phyloP scores from a whole-genome alignment of 306 rosid genomes.

The Urtica urens region DNA sequence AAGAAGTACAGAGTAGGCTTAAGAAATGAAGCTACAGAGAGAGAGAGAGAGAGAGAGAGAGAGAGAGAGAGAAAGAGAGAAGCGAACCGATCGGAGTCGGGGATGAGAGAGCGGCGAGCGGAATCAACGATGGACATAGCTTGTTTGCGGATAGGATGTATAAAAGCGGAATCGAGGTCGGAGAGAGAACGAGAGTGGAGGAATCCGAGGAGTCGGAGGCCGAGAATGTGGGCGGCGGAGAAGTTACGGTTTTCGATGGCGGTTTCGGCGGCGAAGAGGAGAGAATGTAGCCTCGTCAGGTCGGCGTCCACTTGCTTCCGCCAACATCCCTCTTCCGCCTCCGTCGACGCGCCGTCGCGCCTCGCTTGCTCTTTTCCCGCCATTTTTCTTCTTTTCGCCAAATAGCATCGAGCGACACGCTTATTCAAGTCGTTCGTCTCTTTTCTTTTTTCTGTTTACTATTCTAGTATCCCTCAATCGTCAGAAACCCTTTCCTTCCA shows the following conservation, averaged over 20 bases:
- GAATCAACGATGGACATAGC: slow-evolving; percentile 32
- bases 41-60: too few species aligned
- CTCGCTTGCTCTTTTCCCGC: slow-evolving; percentile 42
- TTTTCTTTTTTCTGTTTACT: too few species aligned
- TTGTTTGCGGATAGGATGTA: slow-evolving; percentile 54
- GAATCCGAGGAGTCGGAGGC: slow-evolving; percentile 78
- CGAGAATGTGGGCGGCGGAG: slow-evolving; percentile 47
- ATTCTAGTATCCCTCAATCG: too few species aligned
- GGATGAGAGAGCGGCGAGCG: slow-evolving; percentile 45
- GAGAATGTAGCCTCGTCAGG: slow-evolving; percentile 67
- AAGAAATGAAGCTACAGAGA: too few species aligned
- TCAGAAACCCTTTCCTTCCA: too few species aligned
- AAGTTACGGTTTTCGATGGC: slow-evolving; percentile 46
- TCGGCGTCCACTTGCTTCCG: slow-evolving; percentile 45
- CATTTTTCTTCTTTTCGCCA: slow-evolving; percentile 21
- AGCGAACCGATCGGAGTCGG: slow-evolving; percentile 53
- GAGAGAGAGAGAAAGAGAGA: not conserved
- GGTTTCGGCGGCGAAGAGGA: slow-evolving; percentile 54
- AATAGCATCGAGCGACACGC: too few species aligned
- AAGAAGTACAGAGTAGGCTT: too few species aligned
- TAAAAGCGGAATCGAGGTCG: slow-evolving; percentile 43
- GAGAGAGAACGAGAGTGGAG: slow-evolving; percentile 48
- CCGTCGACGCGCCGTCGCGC: slow-evolving; percentile 16
- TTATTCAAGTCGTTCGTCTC: too few species aligned
- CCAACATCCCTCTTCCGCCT: slow-evolving; percentile 36